Evolutionary conservation across 768 basidiomycete species (phyloP), one percentile per base, ranked within the genome.

Genomic region (Kwoniella sp.): DNA sequence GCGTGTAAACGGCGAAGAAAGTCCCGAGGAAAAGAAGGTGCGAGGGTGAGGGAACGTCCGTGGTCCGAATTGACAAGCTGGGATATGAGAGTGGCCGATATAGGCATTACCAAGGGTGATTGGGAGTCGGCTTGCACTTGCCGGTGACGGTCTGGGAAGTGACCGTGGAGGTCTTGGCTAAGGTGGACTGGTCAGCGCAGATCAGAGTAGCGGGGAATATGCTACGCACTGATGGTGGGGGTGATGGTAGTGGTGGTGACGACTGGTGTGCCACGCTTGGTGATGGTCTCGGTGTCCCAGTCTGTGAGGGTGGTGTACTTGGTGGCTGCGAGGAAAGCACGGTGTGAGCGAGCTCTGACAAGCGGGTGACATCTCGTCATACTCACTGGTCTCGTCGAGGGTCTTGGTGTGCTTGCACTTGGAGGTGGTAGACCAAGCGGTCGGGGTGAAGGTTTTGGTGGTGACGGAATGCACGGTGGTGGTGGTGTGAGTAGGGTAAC

Each of bases 341-440:
- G 40, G 10, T 14, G 19, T 25, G 27, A 2, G 17, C 25, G 45
- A 22, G 29, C 9, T 15, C 10, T 17, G 12, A 34, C 8, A 12
- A 34, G 11, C 4, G 7, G 14, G 22, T 46, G 28, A 20, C 8
- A 20, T 8, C 29, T 34, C n/a, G 32, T 20, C 6, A 25, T 10
- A 56, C 56, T 42, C 32, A 57, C 56, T 29, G 38, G 44, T 33
- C n/a, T 38, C 43, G 5, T 50, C 56, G n/a, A 44, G 14, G n/a
- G 56, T 57, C 36, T 57, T 42, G 22, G 56, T 57, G 19, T 23
- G 40, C n/a, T 27, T 32, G 29, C 56, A 57, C 29, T 46, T 46
- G 25, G 56, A 46, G 32, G 23, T 39, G 22, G 50, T 51, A 11
- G 33, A 27, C 49, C 45, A 51, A 10, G 31, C 23, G 22, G 56